phyloP scores from a whole-genome alignment of 352 stramenopile genomes.

The Aphanomyces cochlioides region DNA sequence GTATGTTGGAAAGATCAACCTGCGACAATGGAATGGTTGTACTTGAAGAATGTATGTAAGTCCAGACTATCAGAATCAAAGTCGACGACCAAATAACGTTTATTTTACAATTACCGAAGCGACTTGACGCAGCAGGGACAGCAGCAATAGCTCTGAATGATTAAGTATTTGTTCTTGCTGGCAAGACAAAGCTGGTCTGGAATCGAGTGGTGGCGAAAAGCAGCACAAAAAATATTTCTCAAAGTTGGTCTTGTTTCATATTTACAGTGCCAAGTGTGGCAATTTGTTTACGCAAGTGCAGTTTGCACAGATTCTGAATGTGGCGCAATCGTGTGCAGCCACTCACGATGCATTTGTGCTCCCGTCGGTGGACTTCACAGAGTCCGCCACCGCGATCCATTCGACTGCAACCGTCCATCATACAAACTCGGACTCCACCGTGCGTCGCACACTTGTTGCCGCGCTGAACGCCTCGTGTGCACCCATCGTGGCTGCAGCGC shows the following conservation, averaged over 20 bases:
- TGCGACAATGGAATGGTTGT: neutral
- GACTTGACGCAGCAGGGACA: neutral
- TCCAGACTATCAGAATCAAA: too few relatives aligned
- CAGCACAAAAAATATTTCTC: neutral
- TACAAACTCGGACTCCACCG: slow-evolving; percentile 74
- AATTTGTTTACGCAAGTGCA: neutral
- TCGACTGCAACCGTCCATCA: slow-evolving; percentile 79
- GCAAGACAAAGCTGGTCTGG: too few relatives aligned
- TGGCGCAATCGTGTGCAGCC: slow-evolving; percentile 80
- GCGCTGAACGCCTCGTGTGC: slow-evolving; percentile 31
- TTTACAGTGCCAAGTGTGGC: neutral
- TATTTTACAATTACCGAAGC: neutral
- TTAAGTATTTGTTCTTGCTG: neutral
- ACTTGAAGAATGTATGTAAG: neutral
- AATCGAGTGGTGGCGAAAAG: too few relatives aligned
- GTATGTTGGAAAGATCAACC: neutral
- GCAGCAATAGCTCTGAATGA: neutral
- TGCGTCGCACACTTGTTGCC: slow-evolving; percentile 76
- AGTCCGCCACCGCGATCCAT: slow-evolving; percentile 80
- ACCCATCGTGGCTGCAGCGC: slow-evolving; percentile 16
- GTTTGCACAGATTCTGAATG: slow-evolving; percentile 80
- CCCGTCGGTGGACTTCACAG: slow-evolving; percentile 78
- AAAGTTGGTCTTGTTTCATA: neutral
- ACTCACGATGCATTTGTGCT: slow-evolving; percentile 73
- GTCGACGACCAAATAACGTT: too few relatives aligned